A percentile compares a stretch with the other conserved stretches of the same genome.
These are phyloP conservation scores for Polygonum aviculare DNA, from an alignment of 148 eudicot genomes.

Conservation along the genomic window DNA sequence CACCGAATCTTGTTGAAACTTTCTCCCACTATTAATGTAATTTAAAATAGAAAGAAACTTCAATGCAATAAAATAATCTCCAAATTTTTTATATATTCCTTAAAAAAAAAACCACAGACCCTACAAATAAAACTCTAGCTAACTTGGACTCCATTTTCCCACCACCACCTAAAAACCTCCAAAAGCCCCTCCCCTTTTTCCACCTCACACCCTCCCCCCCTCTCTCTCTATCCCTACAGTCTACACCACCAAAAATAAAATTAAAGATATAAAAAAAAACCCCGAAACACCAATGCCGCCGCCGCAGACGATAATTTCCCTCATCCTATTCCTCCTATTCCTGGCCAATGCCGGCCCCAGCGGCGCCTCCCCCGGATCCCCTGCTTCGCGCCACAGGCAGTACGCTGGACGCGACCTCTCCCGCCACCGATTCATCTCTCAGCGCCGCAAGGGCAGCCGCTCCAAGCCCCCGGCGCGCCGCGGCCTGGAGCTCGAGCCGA, in stretches of 20 bases:
- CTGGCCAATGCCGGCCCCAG: neutral
- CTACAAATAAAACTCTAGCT: neutral
- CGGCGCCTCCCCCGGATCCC: neutral
- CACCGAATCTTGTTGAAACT: neutral
- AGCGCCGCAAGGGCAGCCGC: neutral
- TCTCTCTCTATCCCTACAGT: neutral
- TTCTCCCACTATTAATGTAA: neutral
- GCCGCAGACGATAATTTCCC: constrained; percentile 8
- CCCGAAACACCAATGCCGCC: neutral
- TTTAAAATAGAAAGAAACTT: neutral
- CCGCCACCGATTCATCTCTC: constrained; percentile 5
- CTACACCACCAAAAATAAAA: neutral
- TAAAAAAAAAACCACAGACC: neutral
- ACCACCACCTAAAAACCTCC: neutral
- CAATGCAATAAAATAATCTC: neutral
- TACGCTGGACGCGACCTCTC: constrained; percentile 9
- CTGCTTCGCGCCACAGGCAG: neutral
- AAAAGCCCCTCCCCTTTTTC: neutral
- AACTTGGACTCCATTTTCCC: neutral
- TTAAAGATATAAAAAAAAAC: neutral
- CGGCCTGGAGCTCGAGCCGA: neutral
- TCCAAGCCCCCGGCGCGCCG: neutral
- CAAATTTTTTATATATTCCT: neutral
- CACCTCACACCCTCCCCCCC: constrained; percentile 2
- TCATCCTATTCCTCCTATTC: neutral